These are phyloP conservation scores for Lichtheimia corymbifera DNA, from an alignment of 371 early-diverging fungal genomes.

Conservation along the genomic window DNA sequence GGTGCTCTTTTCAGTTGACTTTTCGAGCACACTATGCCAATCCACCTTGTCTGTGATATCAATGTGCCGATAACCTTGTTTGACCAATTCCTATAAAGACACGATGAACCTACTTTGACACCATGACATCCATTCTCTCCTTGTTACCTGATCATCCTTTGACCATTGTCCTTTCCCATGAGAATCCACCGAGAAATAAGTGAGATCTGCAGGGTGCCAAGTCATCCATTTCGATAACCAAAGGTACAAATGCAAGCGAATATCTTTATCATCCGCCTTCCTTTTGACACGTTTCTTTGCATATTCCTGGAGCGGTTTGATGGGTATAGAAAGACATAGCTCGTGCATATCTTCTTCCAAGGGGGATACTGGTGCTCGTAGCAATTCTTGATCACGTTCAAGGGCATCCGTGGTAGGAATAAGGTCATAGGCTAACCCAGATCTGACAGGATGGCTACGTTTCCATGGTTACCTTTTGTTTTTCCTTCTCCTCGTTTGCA, in stretches of 20 bases:
- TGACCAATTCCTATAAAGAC: constrained; percentile 6
- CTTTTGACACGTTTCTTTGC: neutral
- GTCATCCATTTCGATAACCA: constrained; percentile 34
- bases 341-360: constrained; percentile 7
- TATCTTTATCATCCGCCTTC: constrained; percentile 27
- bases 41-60: constrained; percentile 38
- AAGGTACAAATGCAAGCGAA: constrained; percentile 32
- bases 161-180: constrained; percentile 14
- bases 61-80: constrained; percentile 31
- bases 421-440: constrained; percentile 34
- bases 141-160: constrained; percentile 21
- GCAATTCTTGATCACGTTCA: constrained; percentile 35
- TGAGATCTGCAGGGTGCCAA: constrained; percentile 18
- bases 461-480: neutral
- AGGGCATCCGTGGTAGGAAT: constrained; percentile 33
- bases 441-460: constrained; percentile 2
- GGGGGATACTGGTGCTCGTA: constrained; percentile 9
- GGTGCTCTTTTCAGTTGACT: constrained; percentile 11
- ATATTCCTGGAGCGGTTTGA: constrained; percentile 15
- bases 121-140: neutral
- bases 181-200: constrained; percentile 10
- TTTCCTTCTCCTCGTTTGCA: neutral
- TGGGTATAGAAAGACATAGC: neutral
- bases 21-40: constrained; percentile 10
- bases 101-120: neutral